Evolutionary conservation across 2,329 filamentous ascomycete genomes (phyloP), one percentile per base, ranked within the genome.

Genomic region (Pseudocercospora fuligena): DNA sequence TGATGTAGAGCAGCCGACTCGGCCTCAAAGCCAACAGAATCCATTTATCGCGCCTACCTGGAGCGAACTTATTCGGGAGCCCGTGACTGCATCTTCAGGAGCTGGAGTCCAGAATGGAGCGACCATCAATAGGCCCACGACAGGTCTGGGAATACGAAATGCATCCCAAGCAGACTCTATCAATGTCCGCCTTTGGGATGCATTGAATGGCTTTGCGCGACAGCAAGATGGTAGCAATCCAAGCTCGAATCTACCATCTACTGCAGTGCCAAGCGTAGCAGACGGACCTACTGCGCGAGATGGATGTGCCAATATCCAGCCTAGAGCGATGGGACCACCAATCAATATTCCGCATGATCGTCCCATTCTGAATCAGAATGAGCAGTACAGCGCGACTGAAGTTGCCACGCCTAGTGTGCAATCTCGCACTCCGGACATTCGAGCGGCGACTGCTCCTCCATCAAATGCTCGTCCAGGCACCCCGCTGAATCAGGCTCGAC

Each of bases 381-480:
- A 82, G 21, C 80, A 82, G 14, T 78, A 79, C 66, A 84, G 81
- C 69, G 81, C 80, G 16, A 84, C 82, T 4, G 82, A 85, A 69
- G 75, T 82, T 4, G 65, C 47, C 14, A 84, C 82, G 8, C 82
- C 83, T 9, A 84, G 81, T 69, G 71, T 77, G 29, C 74, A 73
- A 33, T 36, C n/a, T 43, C 78, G 78, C 40, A 83, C 82, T 6
- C 82, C 82, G n/a, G 75, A 77, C 25, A 66, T 76, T 29, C 64
- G 65, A 65, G 69, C 68, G 16, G 29, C 27, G 19, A 40, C 57
- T 40, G 49, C 54, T 9, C 58, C 11, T 5, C 58, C 27, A 21
- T 16, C 63, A 16, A 29, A 9, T 11, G 56, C 57, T 54, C 62
- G 27, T 53, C 56, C 36, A 36, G 8, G 27, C 56, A 57, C 47